Evolutionary conservation across 176 grass and related monocot species (phyloP).

Genomic region (Musa acuminata): DNA sequence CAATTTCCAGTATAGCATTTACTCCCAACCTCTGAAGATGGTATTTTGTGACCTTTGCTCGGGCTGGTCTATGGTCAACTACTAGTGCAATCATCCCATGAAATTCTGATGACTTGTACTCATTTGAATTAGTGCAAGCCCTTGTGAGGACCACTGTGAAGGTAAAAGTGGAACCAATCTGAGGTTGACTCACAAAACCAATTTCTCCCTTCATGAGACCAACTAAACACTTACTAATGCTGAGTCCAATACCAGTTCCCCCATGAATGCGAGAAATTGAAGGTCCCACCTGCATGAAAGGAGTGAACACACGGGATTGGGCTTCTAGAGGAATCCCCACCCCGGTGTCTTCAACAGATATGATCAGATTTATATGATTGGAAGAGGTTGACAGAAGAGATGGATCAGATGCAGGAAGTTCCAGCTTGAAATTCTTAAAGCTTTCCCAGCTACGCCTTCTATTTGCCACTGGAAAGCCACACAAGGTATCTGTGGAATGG

Average conservation of each 20-base stretch:
- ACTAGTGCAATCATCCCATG: slow-evolving; percentile 75
- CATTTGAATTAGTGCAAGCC: slow-evolving; percentile 27
- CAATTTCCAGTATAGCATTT: slow-evolving; percentile 44
- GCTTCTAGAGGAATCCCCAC: too few species aligned
- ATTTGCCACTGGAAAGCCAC: slow-evolving; percentile 51
- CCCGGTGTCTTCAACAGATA: too few species aligned
- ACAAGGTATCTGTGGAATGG: slow-evolving; percentile 49
- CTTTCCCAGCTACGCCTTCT: slow-evolving; percentile 59
- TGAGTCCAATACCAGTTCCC: slow-evolving; percentile 89
- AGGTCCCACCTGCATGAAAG: too few species aligned
- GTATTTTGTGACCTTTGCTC: slow-evolving; percentile 74
- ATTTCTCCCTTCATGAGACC: slow-evolving; percentile 98
- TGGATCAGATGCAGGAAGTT: slow-evolving; percentile 36
- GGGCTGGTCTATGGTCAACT: slow-evolving; percentile 59
- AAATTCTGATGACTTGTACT: slow-evolving; percentile 45
- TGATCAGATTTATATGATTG: too few species aligned
- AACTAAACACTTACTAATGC: slow-evolving; percentile 96
- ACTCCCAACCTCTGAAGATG: slow-evolving; percentile 87
- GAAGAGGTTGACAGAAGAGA: slow-evolving; percentile 37
- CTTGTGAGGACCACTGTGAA: slow-evolving; percentile 65
- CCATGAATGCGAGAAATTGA: slow-evolving; percentile 94
- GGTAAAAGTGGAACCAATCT: slow-evolving; percentile 88
- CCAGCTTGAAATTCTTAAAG: slow-evolving; percentile 46
- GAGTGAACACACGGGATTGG: too few species aligned
- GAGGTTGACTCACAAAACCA: slow-evolving; percentile 53